Percentiles rank a stretch among this genome's conserved stretches.
Evolutionary conservation across 441 rosid genomes (phyloP).

Genomic region (Pelargonium citronellum): DNA sequence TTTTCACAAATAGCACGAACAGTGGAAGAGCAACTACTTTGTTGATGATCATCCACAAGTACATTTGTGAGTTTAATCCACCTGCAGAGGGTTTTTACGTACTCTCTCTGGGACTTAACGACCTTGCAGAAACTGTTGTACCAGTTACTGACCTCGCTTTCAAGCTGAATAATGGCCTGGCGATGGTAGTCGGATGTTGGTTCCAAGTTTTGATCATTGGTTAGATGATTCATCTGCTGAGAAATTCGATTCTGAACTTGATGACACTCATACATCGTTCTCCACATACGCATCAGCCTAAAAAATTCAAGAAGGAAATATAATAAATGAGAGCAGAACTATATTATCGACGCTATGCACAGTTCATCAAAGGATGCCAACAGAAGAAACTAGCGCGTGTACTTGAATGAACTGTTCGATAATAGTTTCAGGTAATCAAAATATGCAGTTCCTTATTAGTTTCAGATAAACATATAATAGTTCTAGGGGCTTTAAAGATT

Average conservation of each 20-base stretch:
- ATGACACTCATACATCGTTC: constrained; percentile 69
- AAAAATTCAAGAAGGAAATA: constrained; percentile 10
- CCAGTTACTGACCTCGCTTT: constrained; percentile 40
- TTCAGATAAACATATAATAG: no score
- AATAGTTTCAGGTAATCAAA: no score
- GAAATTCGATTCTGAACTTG: constrained; percentile 70
- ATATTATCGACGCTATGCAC: no score
- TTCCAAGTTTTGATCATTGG: constrained; percentile 40
- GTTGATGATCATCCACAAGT: constrained; percentile 52
- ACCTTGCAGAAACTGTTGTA: constrained; percentile 70
- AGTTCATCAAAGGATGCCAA: no score
- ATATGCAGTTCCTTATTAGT: no score
- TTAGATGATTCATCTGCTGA: constrained; percentile 54
- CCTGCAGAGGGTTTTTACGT: constrained; percentile 52
- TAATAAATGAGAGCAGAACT: constrained; percentile 3
- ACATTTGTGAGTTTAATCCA: constrained; percentile 65
- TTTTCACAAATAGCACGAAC: constrained; percentile 59
- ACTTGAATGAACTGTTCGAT: no score
- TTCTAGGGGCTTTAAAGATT: not conserved
- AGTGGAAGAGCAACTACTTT: constrained; percentile 38
- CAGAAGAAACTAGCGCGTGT: no score
- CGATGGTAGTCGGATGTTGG: constrained; percentile 61
- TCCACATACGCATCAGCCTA: constrained; percentile 76
- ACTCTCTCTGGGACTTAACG: constrained; percentile 58
- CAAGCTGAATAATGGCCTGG: constrained; percentile 67